These are phyloP conservation scores for Phytopythium ostracodes DNA, from an alignment of 352 stramenopile species.

Conservation along the genomic window DNA sequence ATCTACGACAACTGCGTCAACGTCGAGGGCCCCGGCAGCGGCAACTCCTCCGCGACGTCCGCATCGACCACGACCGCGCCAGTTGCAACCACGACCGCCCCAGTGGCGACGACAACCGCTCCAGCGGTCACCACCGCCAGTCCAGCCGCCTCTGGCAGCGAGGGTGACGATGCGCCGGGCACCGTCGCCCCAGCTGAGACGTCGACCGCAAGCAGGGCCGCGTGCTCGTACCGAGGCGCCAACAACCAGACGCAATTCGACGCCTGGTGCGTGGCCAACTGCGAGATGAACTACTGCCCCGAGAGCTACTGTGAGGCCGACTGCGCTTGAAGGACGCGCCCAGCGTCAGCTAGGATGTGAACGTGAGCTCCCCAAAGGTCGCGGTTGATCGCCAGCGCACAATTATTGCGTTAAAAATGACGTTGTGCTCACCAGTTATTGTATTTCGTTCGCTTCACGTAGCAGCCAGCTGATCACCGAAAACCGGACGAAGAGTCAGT, in stretches of 20 bases:
- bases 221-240: constrained; percentile 13
- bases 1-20: constrained; percentile 44
- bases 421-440: not conserved
- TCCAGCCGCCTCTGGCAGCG: not conserved
- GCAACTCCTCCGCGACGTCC: constrained; percentile 4
- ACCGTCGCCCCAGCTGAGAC: not conserved
- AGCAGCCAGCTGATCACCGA: not conserved
- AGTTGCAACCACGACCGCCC: constrained; percentile 3
- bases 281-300: constrained; percentile 18
- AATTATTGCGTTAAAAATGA: not conserved
- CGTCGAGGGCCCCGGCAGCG: constrained; percentile 8
- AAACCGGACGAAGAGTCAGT: not conserved
- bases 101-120: constrained; percentile 6
- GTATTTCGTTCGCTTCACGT: not conserved
- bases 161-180: not conserved
- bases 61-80: constrained; percentile 1
- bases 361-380: not conserved
- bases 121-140: constrained; percentile 6
- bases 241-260: constrained; percentile 17
- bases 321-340: not conserved
- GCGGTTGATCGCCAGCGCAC: too few species aligned
- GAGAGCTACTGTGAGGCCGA: constrained; percentile 20
- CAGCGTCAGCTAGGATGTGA: not conserved
- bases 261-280: constrained; percentile 27
- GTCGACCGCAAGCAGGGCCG: not conserved